Evolutionary conservation across 2,329 filamentous ascomycete genomes (phyloP).

Genomic region (Chrysosphaeria jannelii): DNA sequence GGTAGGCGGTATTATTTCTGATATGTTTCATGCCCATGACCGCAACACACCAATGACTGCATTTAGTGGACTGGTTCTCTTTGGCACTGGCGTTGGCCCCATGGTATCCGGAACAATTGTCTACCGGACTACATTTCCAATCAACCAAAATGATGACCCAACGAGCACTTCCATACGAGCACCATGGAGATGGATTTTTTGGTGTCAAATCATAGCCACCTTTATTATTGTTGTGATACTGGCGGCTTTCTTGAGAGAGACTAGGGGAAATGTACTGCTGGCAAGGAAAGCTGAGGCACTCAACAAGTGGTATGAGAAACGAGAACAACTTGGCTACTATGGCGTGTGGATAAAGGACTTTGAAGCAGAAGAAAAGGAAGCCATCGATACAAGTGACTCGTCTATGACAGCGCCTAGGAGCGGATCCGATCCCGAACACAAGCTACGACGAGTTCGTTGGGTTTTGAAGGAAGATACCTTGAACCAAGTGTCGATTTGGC

Average conservation of each 20-base stretch:
- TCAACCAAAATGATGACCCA: conserved; percentile 3
- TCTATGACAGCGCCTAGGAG: too few species aligned
- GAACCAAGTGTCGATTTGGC: conserved; percentile 33
- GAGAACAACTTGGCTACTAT: conserved; percentile 32
- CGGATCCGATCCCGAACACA: conserved; percentile 1
- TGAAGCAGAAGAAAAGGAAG: too few species aligned
- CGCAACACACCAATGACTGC: conserved; percentile 75
- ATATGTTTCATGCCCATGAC: conserved; percentile 50
- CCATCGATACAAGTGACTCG: too few species aligned
- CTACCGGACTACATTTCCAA: conserved; percentile 16
- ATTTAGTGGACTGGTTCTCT: conserved; percentile 50
- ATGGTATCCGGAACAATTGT: conserved; percentile 40
- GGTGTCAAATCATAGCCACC: conserved; percentile 47
- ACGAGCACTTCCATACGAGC: conserved; percentile 5
- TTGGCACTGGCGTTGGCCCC: conserved; percentile 55
- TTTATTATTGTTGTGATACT: conserved; percentile 32
- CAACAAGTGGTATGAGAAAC: conserved; percentile 49
- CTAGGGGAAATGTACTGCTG: conserved; percentile 49
- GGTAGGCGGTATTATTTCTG: conserved; percentile 72
- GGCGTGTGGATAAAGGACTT: conserved; percentile 13
- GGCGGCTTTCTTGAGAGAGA: conserved; percentile 48
- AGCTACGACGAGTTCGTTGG: conserved; percentile 37
- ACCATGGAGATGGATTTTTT: conserved; percentile 73
- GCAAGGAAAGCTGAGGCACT: conserved; percentile 41
- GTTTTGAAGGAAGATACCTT: conserved; percentile 50